Conservation (phyloP, 495 filamentous ascomycete genomes). For the Durotheca rogersii region DNA sequence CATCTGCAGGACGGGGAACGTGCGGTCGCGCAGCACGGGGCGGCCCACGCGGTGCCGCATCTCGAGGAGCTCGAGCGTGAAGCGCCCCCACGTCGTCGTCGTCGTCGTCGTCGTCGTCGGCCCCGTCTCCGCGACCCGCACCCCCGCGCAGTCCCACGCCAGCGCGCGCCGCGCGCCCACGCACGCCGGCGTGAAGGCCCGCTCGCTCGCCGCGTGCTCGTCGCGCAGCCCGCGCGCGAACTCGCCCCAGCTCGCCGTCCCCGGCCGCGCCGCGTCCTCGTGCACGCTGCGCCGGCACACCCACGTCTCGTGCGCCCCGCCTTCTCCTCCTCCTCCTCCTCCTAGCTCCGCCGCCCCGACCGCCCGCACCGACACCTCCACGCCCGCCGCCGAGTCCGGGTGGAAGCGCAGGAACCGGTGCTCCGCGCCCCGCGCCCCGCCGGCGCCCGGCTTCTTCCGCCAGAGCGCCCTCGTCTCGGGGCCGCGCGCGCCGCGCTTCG, state of each 20-base stretch:
- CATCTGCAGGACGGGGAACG: constrained; percentile 56
- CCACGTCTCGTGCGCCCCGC: constrained; percentile 60
- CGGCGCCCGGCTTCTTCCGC: constrained; percentile 44
- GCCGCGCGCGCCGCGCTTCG: constrained; percentile 38
- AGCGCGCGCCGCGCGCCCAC: constrained; percentile 54
- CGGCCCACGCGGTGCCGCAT: constrained; percentile 53
- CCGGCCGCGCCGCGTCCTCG: constrained; percentile 49
- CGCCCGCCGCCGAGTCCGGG: constrained; percentile 45
- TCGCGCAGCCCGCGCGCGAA: constrained; percentile 61
- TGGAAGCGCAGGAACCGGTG: too few species aligned
- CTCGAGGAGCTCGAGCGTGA: constrained; percentile 52
- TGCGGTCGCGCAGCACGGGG: constrained; percentile 54
- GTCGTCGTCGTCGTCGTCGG: not conserved
- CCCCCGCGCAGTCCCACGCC: constrained; percentile 51
- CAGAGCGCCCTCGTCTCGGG: constrained; percentile 38
- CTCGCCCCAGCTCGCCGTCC: constrained; percentile 66
- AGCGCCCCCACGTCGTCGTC: constrained; percentile 45
- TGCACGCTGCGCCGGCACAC: constrained; percentile 66
- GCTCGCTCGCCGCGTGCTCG: constrained; percentile 67
- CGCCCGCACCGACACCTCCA: constrained; percentile 47
- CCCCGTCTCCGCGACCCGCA: constrained; percentile 38
- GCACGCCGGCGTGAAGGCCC: constrained; percentile 69
- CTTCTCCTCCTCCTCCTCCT: constrained; percentile 3
- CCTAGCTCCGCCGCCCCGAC: constrained; percentile 43
- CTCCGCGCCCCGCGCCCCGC: too few species aligned